Evolutionary conservation across 139 green algal genomes (phyloP).

Genomic region (Chlorella vulgaris): DNA sequence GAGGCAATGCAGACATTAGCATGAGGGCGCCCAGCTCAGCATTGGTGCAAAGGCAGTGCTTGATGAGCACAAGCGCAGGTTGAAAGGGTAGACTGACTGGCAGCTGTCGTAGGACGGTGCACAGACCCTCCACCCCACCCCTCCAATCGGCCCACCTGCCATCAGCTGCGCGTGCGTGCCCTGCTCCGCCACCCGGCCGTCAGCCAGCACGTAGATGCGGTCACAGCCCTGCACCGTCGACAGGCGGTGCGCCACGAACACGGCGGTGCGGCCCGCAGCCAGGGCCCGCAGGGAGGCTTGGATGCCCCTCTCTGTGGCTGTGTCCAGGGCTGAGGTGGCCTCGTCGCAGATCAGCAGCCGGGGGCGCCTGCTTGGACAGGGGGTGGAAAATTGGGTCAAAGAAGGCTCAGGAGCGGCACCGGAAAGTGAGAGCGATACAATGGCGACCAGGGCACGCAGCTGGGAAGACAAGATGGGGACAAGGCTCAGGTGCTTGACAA

Average conservation of each 20-base stretch:
- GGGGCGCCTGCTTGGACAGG: slow-evolving; percentile 50
- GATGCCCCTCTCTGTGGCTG: slow-evolving; percentile 81
- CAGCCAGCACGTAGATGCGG: slow-evolving; percentile 71
- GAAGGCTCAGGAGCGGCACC: neutral
- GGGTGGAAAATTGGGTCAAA: neutral
- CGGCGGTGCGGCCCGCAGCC: slow-evolving; percentile 71
- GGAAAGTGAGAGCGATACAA: no score
- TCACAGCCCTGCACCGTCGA: slow-evolving; percentile 83
- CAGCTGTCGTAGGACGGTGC: no score
- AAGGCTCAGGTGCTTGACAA: no score
- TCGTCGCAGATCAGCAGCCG: slow-evolving; percentile 90
- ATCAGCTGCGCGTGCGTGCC: slow-evolving; percentile 73
- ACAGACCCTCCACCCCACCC: neutral
- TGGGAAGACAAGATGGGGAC: no score
- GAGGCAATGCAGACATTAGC: neutral
- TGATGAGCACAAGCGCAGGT: neutral
- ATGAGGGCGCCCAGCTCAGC: no score
- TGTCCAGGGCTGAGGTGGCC: slow-evolving; percentile 88
- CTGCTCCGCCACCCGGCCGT: slow-evolving; percentile 68
- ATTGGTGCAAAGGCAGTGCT: neutral
- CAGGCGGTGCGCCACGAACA: slow-evolving; percentile 96
- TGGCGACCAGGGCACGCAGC: neutral
- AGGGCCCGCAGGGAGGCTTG: slow-evolving; percentile 67
- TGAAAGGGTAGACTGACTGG: neutral
- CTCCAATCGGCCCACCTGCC: neutral